Percentiles rank a stretch among this genome's conserved stretches.
These are phyloP conservation scores for Apostasia ramifera DNA, from an alignment of 106 monocot genomes.

Conservation along the genomic window DNA sequence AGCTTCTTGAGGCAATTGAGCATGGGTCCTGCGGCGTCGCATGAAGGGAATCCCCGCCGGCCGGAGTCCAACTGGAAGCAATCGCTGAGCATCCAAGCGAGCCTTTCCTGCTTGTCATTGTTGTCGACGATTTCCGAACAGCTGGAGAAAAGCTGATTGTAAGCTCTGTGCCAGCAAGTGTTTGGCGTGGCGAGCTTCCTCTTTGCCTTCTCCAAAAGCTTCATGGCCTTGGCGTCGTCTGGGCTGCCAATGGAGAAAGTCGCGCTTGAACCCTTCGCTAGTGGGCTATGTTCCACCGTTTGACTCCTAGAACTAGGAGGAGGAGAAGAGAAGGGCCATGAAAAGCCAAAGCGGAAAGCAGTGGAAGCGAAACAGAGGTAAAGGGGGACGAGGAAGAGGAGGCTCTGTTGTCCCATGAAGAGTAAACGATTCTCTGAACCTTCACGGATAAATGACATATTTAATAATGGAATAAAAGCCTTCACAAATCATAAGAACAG, in stretches of 20 bases:
- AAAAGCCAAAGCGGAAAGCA: background rate
- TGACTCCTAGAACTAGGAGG: background rate
- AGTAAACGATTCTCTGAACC: background rate
- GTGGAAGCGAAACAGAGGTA: background rate
- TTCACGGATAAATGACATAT: too few species aligned
- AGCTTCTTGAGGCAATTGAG: conserved; percentile 57
- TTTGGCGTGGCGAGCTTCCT: conserved; percentile 29
- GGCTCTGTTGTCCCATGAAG: background rate
- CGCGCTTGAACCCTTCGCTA: background rate
- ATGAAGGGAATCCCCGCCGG: conserved; percentile 36
- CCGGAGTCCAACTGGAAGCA: conserved; percentile 81
- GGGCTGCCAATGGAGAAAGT: conserved; percentile 38
- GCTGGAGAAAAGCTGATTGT: conserved; percentile 48
- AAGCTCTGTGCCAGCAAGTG: conserved; percentile 78
- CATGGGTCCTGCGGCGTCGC: conserved; percentile 34
- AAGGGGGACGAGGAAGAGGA: background rate
- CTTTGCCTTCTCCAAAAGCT: conserved; percentile 51
- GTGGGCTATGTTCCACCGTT: background rate
- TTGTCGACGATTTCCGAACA: conserved; percentile 60
- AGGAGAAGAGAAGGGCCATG: conserved; percentile 27
- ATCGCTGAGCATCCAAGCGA: conserved; percentile 71
- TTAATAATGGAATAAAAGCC: background rate
- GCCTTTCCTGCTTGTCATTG: conserved; percentile 58
- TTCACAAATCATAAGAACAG: background rate
- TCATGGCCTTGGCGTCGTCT: conserved; percentile 19